Base-by-base conservation (phyloP, 176 grass and related monocot species). In the Pharus latifolius region DNA sequence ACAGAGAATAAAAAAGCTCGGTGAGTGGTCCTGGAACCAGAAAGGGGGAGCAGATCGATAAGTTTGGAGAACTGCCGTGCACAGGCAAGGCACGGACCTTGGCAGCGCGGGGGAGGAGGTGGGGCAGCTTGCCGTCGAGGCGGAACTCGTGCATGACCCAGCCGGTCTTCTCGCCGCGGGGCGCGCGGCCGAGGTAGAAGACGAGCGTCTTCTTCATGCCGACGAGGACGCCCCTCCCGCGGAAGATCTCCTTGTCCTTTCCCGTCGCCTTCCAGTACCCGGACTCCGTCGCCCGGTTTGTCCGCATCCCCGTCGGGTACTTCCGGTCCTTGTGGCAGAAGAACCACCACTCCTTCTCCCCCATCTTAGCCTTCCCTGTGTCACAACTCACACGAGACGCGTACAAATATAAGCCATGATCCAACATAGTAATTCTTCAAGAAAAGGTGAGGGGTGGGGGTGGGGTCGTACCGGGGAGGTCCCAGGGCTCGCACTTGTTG, bases 161-260 rank as follows among this genome's bases (percentile, higher is more conserved):
- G 10, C 84, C 86, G 29, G 84, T 77, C 82, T 94, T 99, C 67
- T 79, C 81, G 6, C 96, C 96, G 29, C 82, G 79, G 17, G 96
- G 96, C 6, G 96, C 96, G 56, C 96, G 85, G 9, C 96, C 96
- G 4, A 33, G 75, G 90, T 99, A 99, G 96, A 99, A 99, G 27
- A 99, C 96, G 49, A 99, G 96, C 68, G 96, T 99, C 71, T 99
- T 99, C 90, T 99, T 99, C 96, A 99, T 99, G 45, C 96, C 96
- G 18, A 99, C 84, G 12, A 99, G 90, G 46, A 79, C 2, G 12
- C 82, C 79, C 41, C 59, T 83, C 25, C 82, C 87, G 20, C 69
- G 62, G 49, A 78, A 86, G 63, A 99, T 99, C 65, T 99, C 96
- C 86, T 91, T 95, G 69, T 99, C 96, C 77, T 99, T 99, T 48